phyloP scores from a whole-genome alignment of 106 monocot genomes.

The Dioscorea zingiberensis region DNA sequence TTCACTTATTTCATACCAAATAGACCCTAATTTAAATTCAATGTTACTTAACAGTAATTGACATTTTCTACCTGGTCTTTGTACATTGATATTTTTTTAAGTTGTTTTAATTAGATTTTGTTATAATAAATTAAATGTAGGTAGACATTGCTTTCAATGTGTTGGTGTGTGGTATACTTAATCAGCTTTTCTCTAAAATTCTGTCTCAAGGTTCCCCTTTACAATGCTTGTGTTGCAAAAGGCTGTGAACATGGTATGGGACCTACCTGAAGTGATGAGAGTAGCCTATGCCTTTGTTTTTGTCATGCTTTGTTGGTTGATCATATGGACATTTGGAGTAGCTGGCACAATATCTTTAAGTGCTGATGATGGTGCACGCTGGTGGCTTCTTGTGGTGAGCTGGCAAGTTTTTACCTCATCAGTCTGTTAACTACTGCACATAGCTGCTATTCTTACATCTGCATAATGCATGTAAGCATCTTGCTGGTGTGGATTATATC shows the following conservation, averaged over 20 bases:
- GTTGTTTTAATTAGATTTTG: no score
- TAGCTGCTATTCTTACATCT: no score
- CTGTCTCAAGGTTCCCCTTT: constrained; percentile 71
- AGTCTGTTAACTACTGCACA: constrained; percentile 5
- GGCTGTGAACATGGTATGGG: constrained; percentile 76
- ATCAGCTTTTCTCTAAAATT: no score
- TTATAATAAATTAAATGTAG: not conserved
- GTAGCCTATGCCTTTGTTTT: constrained; percentile 62
- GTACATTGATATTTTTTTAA: no score
- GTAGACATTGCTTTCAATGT: not conserved
- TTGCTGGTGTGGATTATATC: not conserved
- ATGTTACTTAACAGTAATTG: no score
- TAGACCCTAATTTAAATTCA: no score
- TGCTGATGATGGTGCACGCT: constrained; percentile 48
- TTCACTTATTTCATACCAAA: no score
- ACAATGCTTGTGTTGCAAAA: constrained; percentile 95
- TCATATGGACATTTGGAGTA: constrained; percentile 90
- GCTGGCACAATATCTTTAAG: constrained; percentile 73
- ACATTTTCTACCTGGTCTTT: no score
- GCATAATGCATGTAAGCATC: no score
- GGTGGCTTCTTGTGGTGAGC: constrained; percentile 99
- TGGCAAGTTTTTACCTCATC: constrained; percentile 84
- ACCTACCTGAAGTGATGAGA: constrained; percentile 70
- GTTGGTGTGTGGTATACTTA: no score
- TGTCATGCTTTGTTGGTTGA: constrained; percentile 88